Base-by-base conservation (phyloP, 345 rosid species). In the Populus alba region DNA sequence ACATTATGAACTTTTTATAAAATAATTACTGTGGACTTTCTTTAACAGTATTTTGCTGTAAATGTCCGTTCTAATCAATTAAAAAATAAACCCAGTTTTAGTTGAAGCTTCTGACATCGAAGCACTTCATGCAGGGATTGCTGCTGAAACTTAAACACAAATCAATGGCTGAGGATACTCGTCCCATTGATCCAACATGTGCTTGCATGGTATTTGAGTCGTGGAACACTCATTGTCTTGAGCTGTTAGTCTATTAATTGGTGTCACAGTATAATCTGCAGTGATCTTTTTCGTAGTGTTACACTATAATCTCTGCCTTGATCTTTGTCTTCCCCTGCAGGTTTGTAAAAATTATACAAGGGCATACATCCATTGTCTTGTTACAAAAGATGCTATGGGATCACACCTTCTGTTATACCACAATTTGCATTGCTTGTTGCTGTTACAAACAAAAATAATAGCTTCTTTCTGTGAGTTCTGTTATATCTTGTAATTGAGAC, bases 381-480 rank as follows among this genome's bases (percentile, higher is more conserved):
- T 91, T 20, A 85, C 95, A 4, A 92, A 91, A 78, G 95, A 92
- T 77, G 89, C 93, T 3, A 92, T 91, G 95, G 97, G 97, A 55
- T 91, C 97, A 37, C 95, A 91, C 81, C 97, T 92, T 84, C 78
- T 92, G 37, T 92, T 95, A 25, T 91, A 90, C 76, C 95, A 92
- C 77, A 92, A 92, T 87, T 77, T 92, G 79, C 81, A 91, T 78
- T 88, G 88, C 85, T 91, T 92, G 93, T 72, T 89, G 90, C 81
- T 85, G 92, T 91, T 89, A 80, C 20, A 38, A 25, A 38, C 1
- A 59, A 47, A 37, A 45, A 6, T 11, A 17, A 33, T 13, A 62
- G 1, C 68, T 31, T 43, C 76, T 70, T 75, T 61, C 73, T 61
- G 20, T 29, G 67, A 59, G 59, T 66, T 72, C 68, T 31, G 35